These are phyloP conservation scores for Chionographis japonica DNA, from an alignment of 106 monocot genomes.

Conservation along the genomic window DNA sequence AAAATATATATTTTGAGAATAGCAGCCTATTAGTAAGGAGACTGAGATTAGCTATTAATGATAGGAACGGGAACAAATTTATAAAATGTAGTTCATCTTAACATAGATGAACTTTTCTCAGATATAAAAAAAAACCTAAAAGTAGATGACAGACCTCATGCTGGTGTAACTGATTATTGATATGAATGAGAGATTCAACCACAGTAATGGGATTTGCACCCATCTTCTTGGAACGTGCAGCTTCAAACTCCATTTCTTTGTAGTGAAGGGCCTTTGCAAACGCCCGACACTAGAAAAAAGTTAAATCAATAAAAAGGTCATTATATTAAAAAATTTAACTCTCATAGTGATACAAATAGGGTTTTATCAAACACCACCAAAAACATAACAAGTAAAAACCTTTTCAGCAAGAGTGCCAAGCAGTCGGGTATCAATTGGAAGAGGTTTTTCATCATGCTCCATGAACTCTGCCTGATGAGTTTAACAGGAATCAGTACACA, in stretches of 20 bases:
- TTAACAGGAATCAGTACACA: conserved; percentile 5
- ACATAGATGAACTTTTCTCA: not conserved
- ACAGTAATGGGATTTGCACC: conserved; percentile 96
- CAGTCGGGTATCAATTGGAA: conserved; percentile 98
- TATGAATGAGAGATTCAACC: conserved; percentile 98
- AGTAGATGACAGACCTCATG: conserved; percentile 66
- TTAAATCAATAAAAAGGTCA: too few relatives aligned
- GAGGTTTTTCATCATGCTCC: conserved; percentile 98
- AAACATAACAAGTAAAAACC: conserved; percentile 29
- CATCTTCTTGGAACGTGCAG: conserved; percentile 85
- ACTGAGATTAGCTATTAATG: not conserved
- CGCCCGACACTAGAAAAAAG: conserved; percentile 76
- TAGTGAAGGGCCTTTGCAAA: conserved; percentile 99
- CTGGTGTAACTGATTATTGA: conserved; percentile 97
- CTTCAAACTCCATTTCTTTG: conserved; percentile 99
- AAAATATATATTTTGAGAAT: not conserved
- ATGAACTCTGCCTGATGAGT: conserved; percentile 93
- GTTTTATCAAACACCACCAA: not conserved
- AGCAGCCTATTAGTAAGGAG: not conserved
- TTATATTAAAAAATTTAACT: not conserved
- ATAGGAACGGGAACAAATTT: not conserved
- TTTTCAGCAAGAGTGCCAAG: conserved; percentile 99
- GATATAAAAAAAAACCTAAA: not conserved
- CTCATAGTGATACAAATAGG: not conserved
- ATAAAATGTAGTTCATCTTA: not conserved